phyloP scores from a whole-genome alignment of 106 monocot species.

The Amphibolis antarctica region DNA sequence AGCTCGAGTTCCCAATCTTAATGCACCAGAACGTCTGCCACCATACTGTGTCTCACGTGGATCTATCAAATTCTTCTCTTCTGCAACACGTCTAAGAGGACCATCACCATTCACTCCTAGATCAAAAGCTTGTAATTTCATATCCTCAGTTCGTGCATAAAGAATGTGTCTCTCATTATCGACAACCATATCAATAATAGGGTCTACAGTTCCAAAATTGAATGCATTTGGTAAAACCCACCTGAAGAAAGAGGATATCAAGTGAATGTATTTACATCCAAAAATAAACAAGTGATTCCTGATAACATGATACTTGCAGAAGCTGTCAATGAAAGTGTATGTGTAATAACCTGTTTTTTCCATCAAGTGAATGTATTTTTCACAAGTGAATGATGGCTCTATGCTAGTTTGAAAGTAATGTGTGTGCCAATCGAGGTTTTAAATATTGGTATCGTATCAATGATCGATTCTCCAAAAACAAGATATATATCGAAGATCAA shows the following conservation, averaged over 20 bases:
- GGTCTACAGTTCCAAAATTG: conserved; percentile 82
- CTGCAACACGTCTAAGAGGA: conserved; percentile 65
- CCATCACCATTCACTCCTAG: conserved; percentile 70
- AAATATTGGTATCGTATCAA: no score
- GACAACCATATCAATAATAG: conserved; percentile 77
- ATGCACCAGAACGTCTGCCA: conserved; percentile 30
- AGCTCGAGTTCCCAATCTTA: conserved; percentile 37
- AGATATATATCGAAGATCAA: no score
- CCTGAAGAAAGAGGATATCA: conserved; percentile 11
- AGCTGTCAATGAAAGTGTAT: no score
- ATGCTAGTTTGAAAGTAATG: no score
- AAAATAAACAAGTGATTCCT: background rate
- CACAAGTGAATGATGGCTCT: no score
- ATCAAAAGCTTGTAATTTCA: conserved; percentile 84
- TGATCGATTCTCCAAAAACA: no score
- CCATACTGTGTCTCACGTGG: conserved; percentile 71
- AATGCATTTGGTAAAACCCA: conserved; percentile 85
- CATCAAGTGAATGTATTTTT: no score
- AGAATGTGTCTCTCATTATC: conserved; percentile 85
- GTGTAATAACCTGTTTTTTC: no score
- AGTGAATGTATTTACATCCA: conserved; percentile 1
- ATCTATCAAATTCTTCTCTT: conserved; percentile 82
- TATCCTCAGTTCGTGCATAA: conserved; percentile 79
- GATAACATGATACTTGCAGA: background rate
- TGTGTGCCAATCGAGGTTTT: no score